Evolutionary conservation across 768 basidiomycete species (phyloP), one percentile per base, ranked within the genome.

Genomic region (Auricularia heimuer): DNA sequence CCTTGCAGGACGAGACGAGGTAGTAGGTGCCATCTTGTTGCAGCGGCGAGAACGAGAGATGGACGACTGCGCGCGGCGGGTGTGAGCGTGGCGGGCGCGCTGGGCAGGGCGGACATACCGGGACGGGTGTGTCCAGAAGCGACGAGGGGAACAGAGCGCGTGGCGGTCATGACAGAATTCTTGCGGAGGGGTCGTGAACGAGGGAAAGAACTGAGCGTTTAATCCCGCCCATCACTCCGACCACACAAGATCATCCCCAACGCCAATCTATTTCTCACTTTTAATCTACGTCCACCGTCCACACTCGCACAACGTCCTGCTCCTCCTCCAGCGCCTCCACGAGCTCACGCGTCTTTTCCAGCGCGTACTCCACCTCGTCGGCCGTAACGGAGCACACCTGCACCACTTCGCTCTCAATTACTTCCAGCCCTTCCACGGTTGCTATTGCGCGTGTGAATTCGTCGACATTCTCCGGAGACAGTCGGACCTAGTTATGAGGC

Each of bases 1-100:
- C 97, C 78, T 98, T 99, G 81, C 97, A 98, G 70, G 91, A 90
- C 65, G 95, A 98, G 72, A 98, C 89, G 68, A 99, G 83, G 68
- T 98, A 79, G 76, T 88, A 98, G 54, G 87, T 85, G 68, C 85
- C 84, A 76, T 98, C 95, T 29, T 92, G 83, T 73, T 92, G 85
- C 68, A 91, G 82, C 14, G 85, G 78, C 29, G 94, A 95, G 79
- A 97, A 98, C 64, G 93, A 92, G 68, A 98, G 87, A 74, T 97
- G 92, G 37, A 92, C 93, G 70, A 98, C 92, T 62, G 24, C 24
- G 21, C 10, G 35, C 62, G 8, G 7, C 39, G 39, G 44, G 8
- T 24, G 14, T 42, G 35, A 42, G 62, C 39, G 8, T 8, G 39
- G 39, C 44, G 39, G 21, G n/a, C 34, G 39, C 62, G 8, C 12